Evolutionary conservation across 495 filamentous ascomycete species (phyloP).

Genomic region (Lineolata rhizophorae): DNA sequence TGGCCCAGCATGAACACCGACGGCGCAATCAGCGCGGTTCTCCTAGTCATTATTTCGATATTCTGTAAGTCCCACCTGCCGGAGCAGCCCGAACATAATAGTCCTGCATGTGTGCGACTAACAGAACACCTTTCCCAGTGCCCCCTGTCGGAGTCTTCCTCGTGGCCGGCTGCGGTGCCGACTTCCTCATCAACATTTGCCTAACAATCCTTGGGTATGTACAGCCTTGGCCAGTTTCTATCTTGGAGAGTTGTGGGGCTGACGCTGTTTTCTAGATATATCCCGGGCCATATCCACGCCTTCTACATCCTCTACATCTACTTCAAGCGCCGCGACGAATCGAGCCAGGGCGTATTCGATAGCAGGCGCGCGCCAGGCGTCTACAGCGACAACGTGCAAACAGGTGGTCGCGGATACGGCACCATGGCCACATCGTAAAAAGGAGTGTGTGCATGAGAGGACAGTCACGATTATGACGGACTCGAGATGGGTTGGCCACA

Average conservation of each 20-base stretch:
- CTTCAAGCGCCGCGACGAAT: slow-evolving; percentile 44
- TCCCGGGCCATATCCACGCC: slow-evolving; percentile 72
- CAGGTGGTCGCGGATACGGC: background rate
- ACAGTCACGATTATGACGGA: no score
- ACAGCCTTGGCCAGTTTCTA: no score
- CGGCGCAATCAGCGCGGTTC: slow-evolving; percentile 18
- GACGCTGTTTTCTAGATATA: no score
- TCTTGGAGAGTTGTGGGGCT: no score
- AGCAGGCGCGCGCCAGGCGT: slow-evolving; percentile 41
- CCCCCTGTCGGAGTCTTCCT: slow-evolving; percentile 42
- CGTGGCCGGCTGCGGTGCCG: slow-evolving; percentile 38
- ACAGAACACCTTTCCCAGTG: no score
- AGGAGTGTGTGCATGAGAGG: no score
- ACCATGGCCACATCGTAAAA: no score
- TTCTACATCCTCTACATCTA: slow-evolving; percentile 86
- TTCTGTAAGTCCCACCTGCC: slow-evolving; percentile 24
- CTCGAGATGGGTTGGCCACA: no score
- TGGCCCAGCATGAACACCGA: no score
- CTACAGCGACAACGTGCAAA: slow-evolving; percentile 38
- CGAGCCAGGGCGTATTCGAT: slow-evolving; percentile 25
- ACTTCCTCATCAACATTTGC: slow-evolving; percentile 41
- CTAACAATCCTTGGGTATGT: slow-evolving; percentile 38
- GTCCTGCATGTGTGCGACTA: no score
- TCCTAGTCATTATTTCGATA: slow-evolving; percentile 34
- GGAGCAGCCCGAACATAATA: background rate